Conservation (phyloP, 768 basidiomycete species). For the Rhodotorula toruloides region DNA sequence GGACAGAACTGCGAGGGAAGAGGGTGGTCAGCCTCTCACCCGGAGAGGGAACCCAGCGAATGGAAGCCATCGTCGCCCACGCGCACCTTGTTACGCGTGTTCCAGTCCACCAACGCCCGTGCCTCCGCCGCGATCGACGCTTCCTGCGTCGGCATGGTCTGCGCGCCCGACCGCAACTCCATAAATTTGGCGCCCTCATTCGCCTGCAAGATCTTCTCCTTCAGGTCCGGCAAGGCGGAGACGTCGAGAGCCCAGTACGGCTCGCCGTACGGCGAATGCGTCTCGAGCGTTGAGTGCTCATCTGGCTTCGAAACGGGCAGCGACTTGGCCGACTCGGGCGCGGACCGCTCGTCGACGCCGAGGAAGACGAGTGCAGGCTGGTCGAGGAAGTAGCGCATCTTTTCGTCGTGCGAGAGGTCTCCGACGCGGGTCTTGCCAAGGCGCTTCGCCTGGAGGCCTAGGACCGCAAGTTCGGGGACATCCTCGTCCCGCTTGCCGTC, state of each 20-base stretch:
- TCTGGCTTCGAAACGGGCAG: conserved; percentile 48
- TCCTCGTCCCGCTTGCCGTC: conserved; percentile 70
- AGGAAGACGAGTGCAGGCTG: conserved; percentile 62
- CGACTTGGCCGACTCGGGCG: conserved; percentile 53
- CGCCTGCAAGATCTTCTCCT: conserved; percentile 42
- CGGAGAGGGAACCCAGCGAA: not conserved
- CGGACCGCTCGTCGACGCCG: conserved; percentile 61
- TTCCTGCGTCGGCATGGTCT: conserved; percentile 57
- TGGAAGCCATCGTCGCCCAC: not conserved
- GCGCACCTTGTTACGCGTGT: conserved; percentile 71
- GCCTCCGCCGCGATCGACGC: conserved; percentile 73
- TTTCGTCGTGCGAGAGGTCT: conserved; percentile 7
- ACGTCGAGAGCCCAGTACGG: conserved; percentile 82
- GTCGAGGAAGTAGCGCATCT: conserved; percentile 21
- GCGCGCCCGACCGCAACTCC: conserved; percentile 61
- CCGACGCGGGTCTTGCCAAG: conserved; percentile 14
- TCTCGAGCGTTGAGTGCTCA: conserved; percentile 53
- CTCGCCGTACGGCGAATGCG: conserved; percentile 58
- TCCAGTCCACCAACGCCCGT: conserved; percentile 87
- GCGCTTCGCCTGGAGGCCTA: conserved; percentile 25
- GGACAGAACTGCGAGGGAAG: conserved; percentile 60
- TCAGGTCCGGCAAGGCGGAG: conserved; percentile 47
- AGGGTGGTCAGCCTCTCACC: not conserved
- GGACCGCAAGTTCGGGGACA: conserved; percentile 44
- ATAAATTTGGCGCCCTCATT: conserved; percentile 53